Conservation (phyloP, 768 basidiomycete species). For the Rhodosporidiobolus sp. region DNA sequence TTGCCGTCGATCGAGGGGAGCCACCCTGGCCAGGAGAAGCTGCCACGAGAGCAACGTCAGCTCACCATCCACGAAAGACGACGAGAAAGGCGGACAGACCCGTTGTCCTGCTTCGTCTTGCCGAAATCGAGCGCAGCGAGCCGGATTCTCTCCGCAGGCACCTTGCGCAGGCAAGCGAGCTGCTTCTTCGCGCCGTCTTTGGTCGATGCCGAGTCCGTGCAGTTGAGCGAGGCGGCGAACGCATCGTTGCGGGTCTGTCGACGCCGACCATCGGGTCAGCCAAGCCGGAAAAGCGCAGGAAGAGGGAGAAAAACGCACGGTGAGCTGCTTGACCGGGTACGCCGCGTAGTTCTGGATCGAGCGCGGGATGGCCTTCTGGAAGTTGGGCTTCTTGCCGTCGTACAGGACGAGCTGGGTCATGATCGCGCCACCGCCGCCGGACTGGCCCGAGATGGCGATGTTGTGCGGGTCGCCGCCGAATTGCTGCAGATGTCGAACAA, state of each 20-base stretch:
- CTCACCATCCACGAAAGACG: not conserved
- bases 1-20: constrained; percentile 60
- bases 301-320: not conserved
- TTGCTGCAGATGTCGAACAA: not conserved
- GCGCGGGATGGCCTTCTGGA: constrained; percentile 26
- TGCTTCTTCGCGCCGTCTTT: constrained; percentile 7
- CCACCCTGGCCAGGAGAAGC: constrained; percentile 47
- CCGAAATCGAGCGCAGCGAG: constrained; percentile 16
- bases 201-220: constrained; percentile 8
- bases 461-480: constrained; percentile 37
- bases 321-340: constrained; percentile 14
- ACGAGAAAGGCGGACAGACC: not conserved
- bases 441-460: constrained; percentile 33
- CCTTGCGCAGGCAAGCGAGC: constrained; percentile 9
- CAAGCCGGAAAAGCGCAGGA: rapidly evolving
- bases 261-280: not conserved
- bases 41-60: not conserved
- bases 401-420: constrained; percentile 25
- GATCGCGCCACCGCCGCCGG: constrained; percentile 25
- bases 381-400: constrained; percentile 29
- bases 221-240: constrained; percentile 6
- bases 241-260: constrained; percentile 13
- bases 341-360: constrained; percentile 14
- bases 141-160: constrained; percentile 13
- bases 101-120: not conserved